Conservation (phyloP, 2,329 filamentous ascomycete species). For the Aspergillus sp. region DNA sequence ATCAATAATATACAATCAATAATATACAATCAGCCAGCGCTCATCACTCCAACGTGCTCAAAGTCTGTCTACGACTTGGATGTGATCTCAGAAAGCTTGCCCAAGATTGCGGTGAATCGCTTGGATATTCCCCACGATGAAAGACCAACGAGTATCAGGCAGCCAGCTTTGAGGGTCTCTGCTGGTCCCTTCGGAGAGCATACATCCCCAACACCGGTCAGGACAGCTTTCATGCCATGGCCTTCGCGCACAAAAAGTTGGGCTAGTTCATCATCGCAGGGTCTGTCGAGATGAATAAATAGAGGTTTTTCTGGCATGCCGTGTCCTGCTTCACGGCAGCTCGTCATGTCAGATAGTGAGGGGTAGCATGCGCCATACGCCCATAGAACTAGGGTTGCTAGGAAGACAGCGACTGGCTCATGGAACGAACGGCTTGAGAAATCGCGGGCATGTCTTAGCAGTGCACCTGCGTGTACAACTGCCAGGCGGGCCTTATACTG, state of each 20-base stretch:
- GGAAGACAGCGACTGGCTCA: conserved; percentile 49
- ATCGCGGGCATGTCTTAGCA: conserved; percentile 56
- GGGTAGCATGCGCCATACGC: conserved; percentile 45
- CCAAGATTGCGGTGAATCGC: conserved; percentile 35
- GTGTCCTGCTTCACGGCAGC: conserved; percentile 4
- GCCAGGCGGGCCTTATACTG: conserved; percentile 60
- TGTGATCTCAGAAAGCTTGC: conserved; percentile 32
- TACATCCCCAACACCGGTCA: conserved; percentile 57
- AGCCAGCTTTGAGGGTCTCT: conserved; percentile 42
- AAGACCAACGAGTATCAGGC: conserved; percentile 38
- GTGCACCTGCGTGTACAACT: conserved; percentile 56
- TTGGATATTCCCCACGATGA: conserved; percentile 41
- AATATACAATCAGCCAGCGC: neutral
- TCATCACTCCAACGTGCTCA: neutral
- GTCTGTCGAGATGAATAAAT: conserved; percentile 58
- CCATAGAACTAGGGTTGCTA: conserved; percentile 53
- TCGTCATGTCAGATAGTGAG: conserved; percentile 34
- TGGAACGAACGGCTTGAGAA: conserved; percentile 53
- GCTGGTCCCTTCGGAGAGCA: conserved; percentile 42
- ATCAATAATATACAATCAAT: neutral
- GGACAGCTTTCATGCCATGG: conserved; percentile 52
- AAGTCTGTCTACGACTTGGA: conserved; percentile 1
- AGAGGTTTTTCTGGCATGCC: conserved; percentile 37
- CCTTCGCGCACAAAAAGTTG: conserved; percentile 58
- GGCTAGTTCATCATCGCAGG: conserved; percentile 60